These are phyloP conservation scores for Talinum fruticosum DNA, from an alignment of 148 eudicot genomes.

Conservation along the genomic window DNA sequence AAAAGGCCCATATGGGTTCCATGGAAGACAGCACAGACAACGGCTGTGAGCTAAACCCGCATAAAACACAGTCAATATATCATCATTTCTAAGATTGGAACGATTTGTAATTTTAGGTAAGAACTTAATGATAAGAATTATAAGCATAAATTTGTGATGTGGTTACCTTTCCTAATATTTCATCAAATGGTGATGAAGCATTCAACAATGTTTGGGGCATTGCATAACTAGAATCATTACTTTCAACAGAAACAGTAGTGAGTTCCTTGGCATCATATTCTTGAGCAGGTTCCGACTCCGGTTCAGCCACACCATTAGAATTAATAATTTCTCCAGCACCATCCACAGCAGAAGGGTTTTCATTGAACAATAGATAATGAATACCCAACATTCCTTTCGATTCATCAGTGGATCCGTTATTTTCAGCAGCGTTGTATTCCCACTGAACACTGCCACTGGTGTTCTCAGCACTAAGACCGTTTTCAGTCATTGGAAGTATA, in stretches of 20 bases:
- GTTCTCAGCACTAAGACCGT: conserved; percentile 21
- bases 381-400: conserved; percentile 3
- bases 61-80: background rate
- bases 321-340: conserved; percentile 17
- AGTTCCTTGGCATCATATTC: conserved; percentile 7
- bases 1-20: background rate
- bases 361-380: conserved; percentile 8
- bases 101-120: background rate
- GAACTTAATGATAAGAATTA: background rate
- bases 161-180: conserved; percentile 29
- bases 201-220: conserved; percentile 7
- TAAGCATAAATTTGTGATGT: background rate
- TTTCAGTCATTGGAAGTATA: conserved; percentile 13
- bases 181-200: conserved; percentile 27
- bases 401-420: conserved; percentile 16
- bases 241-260: conserved; percentile 11
- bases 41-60: background rate
- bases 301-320: conserved; percentile 3
- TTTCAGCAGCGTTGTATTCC: conserved; percentile 10
- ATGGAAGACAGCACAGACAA: background rate
- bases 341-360: conserved; percentile 20
- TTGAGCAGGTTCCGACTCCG: conserved; percentile 5
- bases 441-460: conserved; percentile 16
- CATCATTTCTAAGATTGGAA: background rate
- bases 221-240: background rate